Conservation (phyloP, 257 asterid species). For the Solanum lycopersicoides region DNA sequence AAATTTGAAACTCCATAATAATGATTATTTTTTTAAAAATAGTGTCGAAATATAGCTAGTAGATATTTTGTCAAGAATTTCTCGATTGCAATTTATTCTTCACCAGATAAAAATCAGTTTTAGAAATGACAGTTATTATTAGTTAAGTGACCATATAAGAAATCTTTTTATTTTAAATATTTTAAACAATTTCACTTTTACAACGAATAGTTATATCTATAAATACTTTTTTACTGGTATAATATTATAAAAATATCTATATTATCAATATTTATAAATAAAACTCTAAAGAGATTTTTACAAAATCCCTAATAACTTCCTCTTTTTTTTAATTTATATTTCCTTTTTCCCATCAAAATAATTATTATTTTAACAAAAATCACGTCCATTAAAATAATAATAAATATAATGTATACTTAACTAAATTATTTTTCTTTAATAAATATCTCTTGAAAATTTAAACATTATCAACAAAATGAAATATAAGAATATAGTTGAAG, state of each 20-base stretch:
- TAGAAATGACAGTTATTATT: neutral
- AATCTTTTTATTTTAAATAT: neutral
- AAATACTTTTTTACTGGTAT: neutral
- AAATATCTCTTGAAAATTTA: no score
- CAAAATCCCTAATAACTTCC: neutral
- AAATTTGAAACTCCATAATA: neutral
- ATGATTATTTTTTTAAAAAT: neutral
- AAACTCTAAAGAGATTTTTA: neutral
- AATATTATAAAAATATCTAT: neutral
- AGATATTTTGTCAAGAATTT: neutral
- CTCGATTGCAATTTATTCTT: neutral
- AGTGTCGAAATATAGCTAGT: neutral
- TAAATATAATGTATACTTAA: no score
- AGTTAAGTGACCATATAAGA: neutral
- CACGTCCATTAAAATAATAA: neutral
- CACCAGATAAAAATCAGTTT: neutral
- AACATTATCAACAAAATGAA: no score
- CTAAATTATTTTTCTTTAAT: neutral
- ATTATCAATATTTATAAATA: neutral
- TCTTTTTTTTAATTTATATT: neutral
- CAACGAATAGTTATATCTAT: neutral
- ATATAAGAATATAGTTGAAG: neutral
- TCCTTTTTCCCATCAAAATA: neutral
- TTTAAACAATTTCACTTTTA: neutral
- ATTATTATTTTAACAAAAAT: neutral